A percentile compares a stretch with the other conserved stretches of the same genome.
Evolutionary conservation across 176 grass and related monocot genomes (phyloP).

Genomic region (Oryza australiensis): DNA sequence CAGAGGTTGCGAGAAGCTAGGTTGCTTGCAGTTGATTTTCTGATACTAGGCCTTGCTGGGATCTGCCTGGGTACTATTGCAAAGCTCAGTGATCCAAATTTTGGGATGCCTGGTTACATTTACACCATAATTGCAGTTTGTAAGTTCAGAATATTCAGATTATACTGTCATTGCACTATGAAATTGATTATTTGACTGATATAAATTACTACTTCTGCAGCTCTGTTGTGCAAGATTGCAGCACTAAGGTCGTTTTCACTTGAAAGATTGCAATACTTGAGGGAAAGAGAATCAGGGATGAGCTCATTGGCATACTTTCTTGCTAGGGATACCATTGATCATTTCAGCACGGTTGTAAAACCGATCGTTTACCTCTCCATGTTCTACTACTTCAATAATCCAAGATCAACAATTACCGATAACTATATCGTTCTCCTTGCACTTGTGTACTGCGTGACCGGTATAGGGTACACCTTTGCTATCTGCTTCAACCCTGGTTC

Average conservation of each 20-base stretch:
- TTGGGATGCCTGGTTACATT: constrained; percentile 81
- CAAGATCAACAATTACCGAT: constrained; percentile 57
- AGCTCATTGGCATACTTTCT: constrained; percentile 80
- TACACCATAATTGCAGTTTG: constrained; percentile 95
- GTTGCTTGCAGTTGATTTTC: constrained; percentile 80
- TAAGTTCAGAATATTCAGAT: constrained; percentile 50
- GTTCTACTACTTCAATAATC: constrained; percentile 94
- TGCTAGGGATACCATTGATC: constrained; percentile 77
- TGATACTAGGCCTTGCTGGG: constrained; percentile 92
- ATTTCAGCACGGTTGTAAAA: constrained; percentile 77
- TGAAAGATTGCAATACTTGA: constrained; percentile 64
- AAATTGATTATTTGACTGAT: constrained; percentile 22
- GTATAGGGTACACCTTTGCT: constrained; percentile 80
- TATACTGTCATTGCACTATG: neutral
- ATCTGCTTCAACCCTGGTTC: constrained; percentile 78
- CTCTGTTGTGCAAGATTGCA: constrained; percentile 84
- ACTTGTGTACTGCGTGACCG: constrained; percentile 84
- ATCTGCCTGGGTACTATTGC: constrained; percentile 85
- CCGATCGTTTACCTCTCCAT: constrained; percentile 85
- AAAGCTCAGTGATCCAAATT: constrained; percentile 61
- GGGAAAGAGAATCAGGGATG: constrained; percentile 85
- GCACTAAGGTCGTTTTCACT: constrained; percentile 75
- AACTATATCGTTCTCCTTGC: constrained; percentile 69
- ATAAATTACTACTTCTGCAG: constrained; percentile 32
- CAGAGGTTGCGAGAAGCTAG: constrained; percentile 78